Evolutionary conservation across 2,329 filamentous ascomycete genomes (phyloP).

Genomic region (Teratosphaeria pseudoeucalypti): DNA sequence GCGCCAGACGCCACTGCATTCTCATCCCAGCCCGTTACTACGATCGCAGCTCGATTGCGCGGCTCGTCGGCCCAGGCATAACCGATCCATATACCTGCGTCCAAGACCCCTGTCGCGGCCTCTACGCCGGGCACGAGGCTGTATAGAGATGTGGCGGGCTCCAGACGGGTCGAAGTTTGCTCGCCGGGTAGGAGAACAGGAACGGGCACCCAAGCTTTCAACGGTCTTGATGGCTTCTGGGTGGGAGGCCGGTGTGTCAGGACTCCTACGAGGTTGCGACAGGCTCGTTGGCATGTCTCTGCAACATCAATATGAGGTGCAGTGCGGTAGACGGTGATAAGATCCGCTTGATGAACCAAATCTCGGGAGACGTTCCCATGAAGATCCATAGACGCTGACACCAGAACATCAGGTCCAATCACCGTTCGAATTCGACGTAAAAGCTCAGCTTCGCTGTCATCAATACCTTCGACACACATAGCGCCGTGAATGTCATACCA

Average conservation of each 20-base stretch:
- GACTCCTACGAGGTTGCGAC: slow-evolving; percentile 7
- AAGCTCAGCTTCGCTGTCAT: slow-evolving; percentile 12
- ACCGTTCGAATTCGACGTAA: slow-evolving; percentile 8
- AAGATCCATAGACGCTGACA: slow-evolving; percentile 13
- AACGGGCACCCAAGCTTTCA: slow-evolving; percentile 13
- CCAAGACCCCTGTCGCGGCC: slow-evolving; percentile 6
- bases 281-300: slow-evolving; percentile 11
- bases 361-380: slow-evolving; percentile 13
- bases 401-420: slow-evolving; percentile 8
- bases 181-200: slow-evolving; percentile 12
- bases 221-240: slow-evolving; percentile 1
- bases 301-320: slow-evolving; percentile 11
- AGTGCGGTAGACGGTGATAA: slow-evolving; percentile 11
- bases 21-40: slow-evolving; percentile 12
- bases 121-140: slow-evolving; percentile 8
- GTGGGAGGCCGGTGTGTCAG: neutral
- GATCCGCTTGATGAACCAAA: slow-evolving; percentile 8
- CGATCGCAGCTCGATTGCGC: slow-evolving; percentile 10
- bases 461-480: slow-evolving; percentile 11
- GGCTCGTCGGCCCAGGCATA: slow-evolving; percentile 15
- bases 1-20: slow-evolving; percentile 5
- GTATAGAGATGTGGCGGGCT: slow-evolving; percentile 11
- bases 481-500: slow-evolving; percentile 15
- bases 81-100: slow-evolving; percentile 12
- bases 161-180: slow-evolving; percentile 11